Evolutionary conservation across 495 filamentous ascomycete species (phyloP), one percentile per base, ranked within the genome.

Genomic region (Parathielavia hyrcaniae): DNA sequence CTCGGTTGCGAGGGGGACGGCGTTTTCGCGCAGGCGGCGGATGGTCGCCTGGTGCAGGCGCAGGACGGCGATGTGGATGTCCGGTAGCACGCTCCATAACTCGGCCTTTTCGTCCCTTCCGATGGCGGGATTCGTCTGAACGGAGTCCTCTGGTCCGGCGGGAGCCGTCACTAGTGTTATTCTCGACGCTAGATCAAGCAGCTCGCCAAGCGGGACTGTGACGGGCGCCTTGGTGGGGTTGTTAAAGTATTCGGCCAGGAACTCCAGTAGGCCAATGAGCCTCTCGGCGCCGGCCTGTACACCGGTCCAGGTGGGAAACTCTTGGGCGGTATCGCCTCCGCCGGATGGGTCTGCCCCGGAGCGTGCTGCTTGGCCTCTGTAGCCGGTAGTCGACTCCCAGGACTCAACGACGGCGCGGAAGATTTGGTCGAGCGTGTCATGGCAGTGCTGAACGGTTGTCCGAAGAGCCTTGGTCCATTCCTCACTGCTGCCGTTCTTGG

Each of bases 351-450:
- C 73, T 7, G 55, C 41, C 20, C 79, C 72, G 13, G 72, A 50
- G 38, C 73, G 66, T 16, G 71, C 60, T 6, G 62, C 23, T 50
- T 73, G 63, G 12, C 51, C 56, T 41, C 41, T 67, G 51, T 72
- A 73, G 14, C 73, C 74, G 6, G 71, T 76, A 16, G 76, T 71
- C 13, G 88, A 82, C 63, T 87, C 80, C 87, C 89, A 91, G 57
- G 87, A 86, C 64, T 95, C 90, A 10, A 85, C 67, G 1, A 93
- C 75, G 32, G 83, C 81, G 38, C 91, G 82, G 68, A 93, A 90
- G 8, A 95, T 76, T 59, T 82, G 78, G 64, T 91, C 83, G 40
- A 83, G 76, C 14, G 87, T 86, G n/a, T 65, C 64, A 61, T 95
- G 89, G 23, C 80, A 77, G 23, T 79, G 77, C 12, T 76, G 68